Evolutionary conservation across 148 eudicot species (phyloP).

Genomic region (Polygonum aviculare): DNA sequence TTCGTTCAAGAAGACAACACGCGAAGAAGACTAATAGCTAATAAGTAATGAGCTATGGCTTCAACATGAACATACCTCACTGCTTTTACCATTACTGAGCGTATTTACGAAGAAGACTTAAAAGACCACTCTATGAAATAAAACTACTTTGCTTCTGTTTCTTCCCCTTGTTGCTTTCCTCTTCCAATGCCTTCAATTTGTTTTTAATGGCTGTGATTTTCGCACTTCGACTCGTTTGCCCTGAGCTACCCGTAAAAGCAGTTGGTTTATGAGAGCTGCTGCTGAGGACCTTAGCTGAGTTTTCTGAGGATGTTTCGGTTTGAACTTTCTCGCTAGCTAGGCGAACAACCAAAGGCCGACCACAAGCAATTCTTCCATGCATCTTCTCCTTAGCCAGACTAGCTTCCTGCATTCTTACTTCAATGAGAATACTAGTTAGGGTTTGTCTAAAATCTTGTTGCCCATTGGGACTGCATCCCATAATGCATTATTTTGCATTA

Average conservation of each 20-base stretch:
- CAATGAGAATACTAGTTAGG: conserved; percentile 32
- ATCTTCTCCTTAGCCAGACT: conserved; percentile 79
- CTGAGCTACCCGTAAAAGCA: conserved; percentile 28
- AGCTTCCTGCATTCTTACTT: conserved; percentile 99
- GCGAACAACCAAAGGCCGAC: conserved; percentile 85
- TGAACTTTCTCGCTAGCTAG: conserved; percentile 63
- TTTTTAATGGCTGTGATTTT: conserved; percentile 88
- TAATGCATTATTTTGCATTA: too few species aligned
- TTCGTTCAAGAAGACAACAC: background rate
- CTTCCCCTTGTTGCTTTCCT: conserved; percentile 41
- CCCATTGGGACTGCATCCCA: too few species aligned
- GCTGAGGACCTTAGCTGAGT: conserved; percentile 24
- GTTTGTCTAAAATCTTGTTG: background rate
- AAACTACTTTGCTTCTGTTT: conserved; percentile 48
- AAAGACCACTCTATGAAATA: conserved; percentile 5
- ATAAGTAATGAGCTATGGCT: too few species aligned
- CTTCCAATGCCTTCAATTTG: conserved; percentile 78
- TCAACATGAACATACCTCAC: too few species aligned
- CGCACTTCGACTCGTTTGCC: conserved; percentile 58
- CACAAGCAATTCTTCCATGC: conserved; percentile 74
- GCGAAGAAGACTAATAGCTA: too few species aligned
- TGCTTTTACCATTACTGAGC: background rate
- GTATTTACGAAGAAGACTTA: background rate
- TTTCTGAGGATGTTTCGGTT: conserved; percentile 23
- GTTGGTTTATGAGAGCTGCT: conserved; percentile 26